Base-by-base conservation (phyloP, 2,329 filamentous ascomycete genomes). In the Sarocladium brachiariae region DNA sequence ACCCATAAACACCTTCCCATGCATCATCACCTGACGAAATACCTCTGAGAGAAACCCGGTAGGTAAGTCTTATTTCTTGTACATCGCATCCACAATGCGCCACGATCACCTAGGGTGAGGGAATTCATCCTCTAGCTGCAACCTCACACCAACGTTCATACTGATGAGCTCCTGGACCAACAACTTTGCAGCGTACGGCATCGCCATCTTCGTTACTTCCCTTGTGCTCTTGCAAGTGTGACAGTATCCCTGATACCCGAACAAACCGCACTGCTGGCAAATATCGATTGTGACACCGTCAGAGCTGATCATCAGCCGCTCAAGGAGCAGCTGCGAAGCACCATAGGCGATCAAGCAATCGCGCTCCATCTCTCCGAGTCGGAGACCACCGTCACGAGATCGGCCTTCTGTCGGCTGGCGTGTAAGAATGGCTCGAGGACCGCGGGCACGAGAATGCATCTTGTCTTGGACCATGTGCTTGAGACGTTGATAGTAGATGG, bases 391-490 rank as follows among this genome's bases (percentile, higher is more conserved):
- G 57, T 95, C 89, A 52, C 92, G 77, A 8, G 91, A 95, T 60
- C 93, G 83, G 75, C 93, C 93, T 72, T 99, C 93, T 0, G 92
- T 99, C 0, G 93, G 93, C 66, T 99, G 93, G 9, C 93, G 84
- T 1, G 93, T 99, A 23, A 99, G 77, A 56, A 96, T 93, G 23
- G 92, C 92, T 11, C 88, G 80, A 0, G 93, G 95, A 0, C 95
- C 95, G 13, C 89, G 85, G 2, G 92, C 84, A 54, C 93, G 89
- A 27, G 89, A 92, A 71, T 99, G 93, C 93, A 99, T 97, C 73
- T 99, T 99, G 67, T 99, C 93, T 68, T 97, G 91, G 3, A 99
- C 93, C 93, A 99, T 99, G 77, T 99, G 93, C 79, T 99, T 99
- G 57, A 99, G 81, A 58, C 96, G 95, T 74, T 99, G 93, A 74